Percentiles rank a stretch among this genome's conserved stretches.
Evolutionary conservation across 2,329 filamentous ascomycete species (phyloP).

Genomic region (Curvularia eragrostidis): DNA sequence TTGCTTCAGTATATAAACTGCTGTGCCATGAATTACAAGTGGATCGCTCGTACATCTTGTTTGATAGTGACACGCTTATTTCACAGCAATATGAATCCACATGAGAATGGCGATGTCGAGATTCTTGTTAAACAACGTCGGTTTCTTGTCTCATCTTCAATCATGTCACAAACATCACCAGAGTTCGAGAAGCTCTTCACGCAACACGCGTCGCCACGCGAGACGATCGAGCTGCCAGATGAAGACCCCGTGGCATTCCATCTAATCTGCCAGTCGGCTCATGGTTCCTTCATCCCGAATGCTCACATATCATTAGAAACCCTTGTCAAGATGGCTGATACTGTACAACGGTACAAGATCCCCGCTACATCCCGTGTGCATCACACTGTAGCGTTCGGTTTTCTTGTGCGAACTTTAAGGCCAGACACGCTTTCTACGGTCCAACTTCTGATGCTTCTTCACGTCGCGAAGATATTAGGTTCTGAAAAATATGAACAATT

Average conservation of each 20-base stretch:
- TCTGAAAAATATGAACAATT: constrained; percentile 5
- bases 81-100: not conserved
- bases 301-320: constrained; percentile 14
- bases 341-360: constrained; percentile 14
- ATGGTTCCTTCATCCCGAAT: constrained; percentile 15
- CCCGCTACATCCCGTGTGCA: constrained; percentile 3
- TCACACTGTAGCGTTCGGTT: constrained; percentile 10
- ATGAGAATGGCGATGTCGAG: constrained; percentile 9
- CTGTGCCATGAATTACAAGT: not conserved
- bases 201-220: not conserved
- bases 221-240: constrained; percentile 7
- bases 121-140: not conserved
- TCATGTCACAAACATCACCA: constrained; percentile 8
- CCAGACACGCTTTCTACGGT: constrained; percentile 10
- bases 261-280: constrained; percentile 16
- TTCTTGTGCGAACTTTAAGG: constrained; percentile 9
- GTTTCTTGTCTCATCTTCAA: constrained; percentile 12
- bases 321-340: constrained; percentile 10
- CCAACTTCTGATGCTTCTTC: constrained; percentile 12
- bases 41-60: not conserved
- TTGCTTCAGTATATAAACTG: constrained; percentile 3
- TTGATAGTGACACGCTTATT: not conserved
- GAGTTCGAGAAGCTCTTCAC: constrained; percentile 16
- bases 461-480: constrained; percentile 9
- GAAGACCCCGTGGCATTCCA: constrained; percentile 12